Evolutionary conservation across 1,139 yeast species (phyloP).

Genomic region (Spencermartinsiella ligniputridi): DNA sequence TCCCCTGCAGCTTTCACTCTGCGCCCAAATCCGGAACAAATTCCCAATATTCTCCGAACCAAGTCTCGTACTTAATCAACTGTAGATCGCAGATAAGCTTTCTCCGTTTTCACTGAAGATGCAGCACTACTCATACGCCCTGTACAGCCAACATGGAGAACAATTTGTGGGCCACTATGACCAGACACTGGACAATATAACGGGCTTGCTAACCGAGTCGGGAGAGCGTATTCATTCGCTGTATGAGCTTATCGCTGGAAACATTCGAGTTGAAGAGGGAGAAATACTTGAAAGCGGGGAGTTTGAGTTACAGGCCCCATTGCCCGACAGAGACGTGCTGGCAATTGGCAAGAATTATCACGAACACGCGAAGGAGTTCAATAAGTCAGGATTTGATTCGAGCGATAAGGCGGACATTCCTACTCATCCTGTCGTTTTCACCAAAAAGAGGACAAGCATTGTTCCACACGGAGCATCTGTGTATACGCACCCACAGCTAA

Average conservation of each 20-base stretch:
- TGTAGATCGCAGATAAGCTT: too few species aligned
- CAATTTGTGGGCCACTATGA: constrained; percentile 1
- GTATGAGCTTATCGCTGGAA: not conserved
- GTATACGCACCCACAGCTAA: not conserved
- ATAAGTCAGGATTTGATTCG: not conserved
- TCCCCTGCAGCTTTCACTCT: too few species aligned
- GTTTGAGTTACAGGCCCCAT: not conserved
- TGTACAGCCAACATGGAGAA: not conserved
- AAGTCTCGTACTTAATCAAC: too few species aligned
- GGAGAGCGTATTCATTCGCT: not conserved
- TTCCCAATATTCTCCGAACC: too few species aligned
- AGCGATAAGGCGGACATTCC: constrained; percentile 4
- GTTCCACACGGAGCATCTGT: constrained; percentile 4
- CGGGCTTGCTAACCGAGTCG: not conserved
- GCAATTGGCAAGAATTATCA: constrained; percentile 1
- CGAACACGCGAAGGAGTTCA: constrained; percentile 1
- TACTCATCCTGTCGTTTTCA: constrained; percentile 6
- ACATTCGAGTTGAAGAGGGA: not conserved
- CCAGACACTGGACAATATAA: not conserved
- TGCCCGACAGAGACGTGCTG: not conserved
- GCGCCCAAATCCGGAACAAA: too few species aligned
- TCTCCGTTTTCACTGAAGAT: not conserved
- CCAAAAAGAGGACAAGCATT: constrained; percentile 6
- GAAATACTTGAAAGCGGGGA: not conserved
- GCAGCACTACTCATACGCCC: not conserved